phyloP scores from a whole-genome alignment of 305 asterid species.

The Solanum hybrid region DNA sequence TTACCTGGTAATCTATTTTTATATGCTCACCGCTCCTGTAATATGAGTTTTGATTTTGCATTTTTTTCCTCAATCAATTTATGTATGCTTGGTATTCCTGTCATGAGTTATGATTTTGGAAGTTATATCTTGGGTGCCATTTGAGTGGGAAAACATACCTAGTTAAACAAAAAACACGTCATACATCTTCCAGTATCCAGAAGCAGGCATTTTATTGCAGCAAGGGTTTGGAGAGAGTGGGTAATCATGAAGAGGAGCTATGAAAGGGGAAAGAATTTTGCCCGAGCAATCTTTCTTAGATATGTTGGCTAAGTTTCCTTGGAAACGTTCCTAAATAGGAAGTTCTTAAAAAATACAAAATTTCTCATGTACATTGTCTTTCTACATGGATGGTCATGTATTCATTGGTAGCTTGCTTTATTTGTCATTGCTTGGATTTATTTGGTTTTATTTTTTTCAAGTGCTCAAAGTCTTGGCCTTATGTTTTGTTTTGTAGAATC shows the following conservation, averaged over 20 bases:
- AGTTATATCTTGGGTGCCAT: neutral
- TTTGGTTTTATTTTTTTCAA: neutral
- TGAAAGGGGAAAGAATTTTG: neutral
- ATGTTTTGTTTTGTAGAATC: conserved; percentile 45
- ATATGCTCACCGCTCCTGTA: neutral
- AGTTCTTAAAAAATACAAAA: neutral
- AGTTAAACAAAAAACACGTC: neutral
- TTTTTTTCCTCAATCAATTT: neutral
- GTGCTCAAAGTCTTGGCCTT: neutral
- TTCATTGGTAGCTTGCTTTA: neutral
- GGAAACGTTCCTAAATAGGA: neutral
- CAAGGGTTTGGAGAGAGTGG: neutral
- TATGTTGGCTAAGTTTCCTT: neutral
- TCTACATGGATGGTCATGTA: neutral
- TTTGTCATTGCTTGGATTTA: neutral
- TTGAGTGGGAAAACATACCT: neutral
- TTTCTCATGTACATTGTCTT: neutral
- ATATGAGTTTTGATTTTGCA: neutral
- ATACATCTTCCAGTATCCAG: neutral
- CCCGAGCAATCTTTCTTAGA: neutral
- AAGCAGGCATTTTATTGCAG: neutral
- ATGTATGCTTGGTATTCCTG: neutral
- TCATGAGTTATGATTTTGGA: neutral
- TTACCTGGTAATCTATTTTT: neutral
- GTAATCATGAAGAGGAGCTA: neutral